Conservation (phyloP, 106 monocot genomes). For the Amphibolis antarctica region DNA sequence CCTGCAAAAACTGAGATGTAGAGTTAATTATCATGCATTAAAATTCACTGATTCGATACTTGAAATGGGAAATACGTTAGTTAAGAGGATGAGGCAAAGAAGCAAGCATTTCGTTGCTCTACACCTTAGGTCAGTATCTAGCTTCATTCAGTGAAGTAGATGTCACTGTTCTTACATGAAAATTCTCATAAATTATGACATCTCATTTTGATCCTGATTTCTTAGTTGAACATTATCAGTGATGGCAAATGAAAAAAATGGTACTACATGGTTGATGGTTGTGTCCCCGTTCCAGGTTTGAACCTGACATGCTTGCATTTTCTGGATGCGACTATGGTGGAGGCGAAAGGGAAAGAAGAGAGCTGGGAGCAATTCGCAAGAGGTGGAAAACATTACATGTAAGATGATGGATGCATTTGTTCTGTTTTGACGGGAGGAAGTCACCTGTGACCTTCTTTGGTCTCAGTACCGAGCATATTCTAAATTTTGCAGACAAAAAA, state of each 20-base stretch:
- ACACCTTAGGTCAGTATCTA: constrained; percentile 44
- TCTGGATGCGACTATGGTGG: constrained; percentile 99
- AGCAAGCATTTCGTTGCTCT: constrained; percentile 68
- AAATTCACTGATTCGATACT: constrained; percentile 56
- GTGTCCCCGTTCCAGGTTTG: constrained; percentile 48
- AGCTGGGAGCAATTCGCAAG: constrained; percentile 69
- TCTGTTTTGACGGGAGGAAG: neutral
- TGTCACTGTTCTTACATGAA: neutral
- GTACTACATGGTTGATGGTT: neutral
- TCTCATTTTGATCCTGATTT: neutral
- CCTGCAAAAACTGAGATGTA: constrained; percentile 66
- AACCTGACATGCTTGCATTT: constrained; percentile 99
- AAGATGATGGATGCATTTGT: constrained; percentile 12
- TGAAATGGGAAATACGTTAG: constrained; percentile 54
- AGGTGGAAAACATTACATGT: constrained; percentile 96
- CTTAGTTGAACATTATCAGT: neutral
- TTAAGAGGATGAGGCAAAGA: constrained; percentile 51
- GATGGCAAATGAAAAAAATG: neutral
- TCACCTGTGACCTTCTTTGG: neutral
- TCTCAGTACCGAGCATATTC: neutral
- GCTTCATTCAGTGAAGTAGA: neutral
- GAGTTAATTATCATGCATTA: constrained; percentile 76
- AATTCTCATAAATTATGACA: neutral
- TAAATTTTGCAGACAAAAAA: constrained; percentile 40
- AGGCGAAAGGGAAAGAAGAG: constrained; percentile 82